A percentile compares a stretch with the other conserved stretches of the same genome.
Evolutionary conservation across 176 grass and related monocot species (phyloP).

Genomic region (Aegilops umbellulata): DNA sequence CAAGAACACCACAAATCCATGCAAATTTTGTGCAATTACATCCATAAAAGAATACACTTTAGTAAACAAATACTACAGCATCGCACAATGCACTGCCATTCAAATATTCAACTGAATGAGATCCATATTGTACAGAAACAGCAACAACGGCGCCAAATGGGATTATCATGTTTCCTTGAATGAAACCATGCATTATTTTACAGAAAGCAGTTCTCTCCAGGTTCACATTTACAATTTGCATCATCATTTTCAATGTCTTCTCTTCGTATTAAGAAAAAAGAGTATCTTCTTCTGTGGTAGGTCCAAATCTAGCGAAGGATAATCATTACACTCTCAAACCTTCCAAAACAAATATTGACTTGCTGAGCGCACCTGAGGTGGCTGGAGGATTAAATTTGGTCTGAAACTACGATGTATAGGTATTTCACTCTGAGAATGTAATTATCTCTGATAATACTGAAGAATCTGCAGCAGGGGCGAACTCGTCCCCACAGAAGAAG

Average conservation of each 20-base stretch:
- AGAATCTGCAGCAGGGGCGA: not conserved
- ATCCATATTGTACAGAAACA: not conserved
- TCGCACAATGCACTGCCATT: not conserved
- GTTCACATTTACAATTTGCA: not conserved
- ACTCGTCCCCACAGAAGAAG: not conserved
- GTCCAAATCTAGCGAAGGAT: not conserved
- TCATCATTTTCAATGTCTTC: not conserved
- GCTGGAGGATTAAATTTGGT: not conserved
- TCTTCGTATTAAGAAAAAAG: not conserved
- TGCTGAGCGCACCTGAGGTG: not conserved
- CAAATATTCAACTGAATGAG: not conserved
- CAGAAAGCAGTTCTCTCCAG: not conserved
- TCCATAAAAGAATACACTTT: not conserved
- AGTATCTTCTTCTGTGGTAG: not conserved
- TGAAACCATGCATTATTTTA: not conserved
- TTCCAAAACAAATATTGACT: not conserved
- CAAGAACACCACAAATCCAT: not conserved
- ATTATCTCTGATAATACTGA: not conserved
- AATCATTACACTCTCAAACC: not conserved
- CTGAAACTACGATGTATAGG: not conserved
- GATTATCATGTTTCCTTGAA: not conserved
- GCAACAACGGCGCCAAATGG: not conserved
- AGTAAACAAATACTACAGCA: not conserved
- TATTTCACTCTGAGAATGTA: not conserved
- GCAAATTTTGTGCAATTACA: not conserved